Conservation (phyloP, 2,329 filamentous ascomycete species). For the Aspergillus udagawae region DNA sequence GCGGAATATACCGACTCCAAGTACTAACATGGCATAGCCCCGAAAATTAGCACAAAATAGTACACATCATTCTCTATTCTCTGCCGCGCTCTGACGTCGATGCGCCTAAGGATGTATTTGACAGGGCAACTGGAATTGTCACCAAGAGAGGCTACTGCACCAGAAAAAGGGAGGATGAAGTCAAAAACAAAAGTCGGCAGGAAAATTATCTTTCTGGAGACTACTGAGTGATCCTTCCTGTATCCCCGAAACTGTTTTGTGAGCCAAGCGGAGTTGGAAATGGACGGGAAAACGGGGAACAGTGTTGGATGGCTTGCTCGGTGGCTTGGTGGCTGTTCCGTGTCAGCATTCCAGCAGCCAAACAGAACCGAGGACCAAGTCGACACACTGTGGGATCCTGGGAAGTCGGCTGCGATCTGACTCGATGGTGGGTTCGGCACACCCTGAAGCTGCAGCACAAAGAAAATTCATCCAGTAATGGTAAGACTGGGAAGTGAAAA, state of each 20-base stretch:
- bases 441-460: neutral
- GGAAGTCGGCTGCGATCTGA: conserved; percentile 13
- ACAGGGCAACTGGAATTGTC: neutral
- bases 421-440: conserved; percentile 4
- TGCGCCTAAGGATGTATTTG: neutral
- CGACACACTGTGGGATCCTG: conserved; percentile 6
- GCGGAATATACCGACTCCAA: neutral
- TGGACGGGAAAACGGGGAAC: neutral
- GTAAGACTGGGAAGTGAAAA: neutral
- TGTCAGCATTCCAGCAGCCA: conserved; percentile 5
- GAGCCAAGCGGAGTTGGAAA: neutral
- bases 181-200: neutral
- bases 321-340: neutral
- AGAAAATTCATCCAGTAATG: neutral
- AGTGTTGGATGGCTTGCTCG: neutral
- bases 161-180: neutral
- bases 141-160: conserved; percentile 7
- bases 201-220: neutral
- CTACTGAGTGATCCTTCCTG: neutral
- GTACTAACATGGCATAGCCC: conserved; percentile 10
- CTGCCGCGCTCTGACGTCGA: conserved; percentile 27
- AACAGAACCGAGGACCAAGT: conserved; percentile 5
- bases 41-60: neutral
- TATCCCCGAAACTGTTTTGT: neutral
- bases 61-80: conserved; percentile 1